Base-by-base conservation (phyloP, 768 basidiomycete genomes). In the Leccinum pellstonianum region DNA sequence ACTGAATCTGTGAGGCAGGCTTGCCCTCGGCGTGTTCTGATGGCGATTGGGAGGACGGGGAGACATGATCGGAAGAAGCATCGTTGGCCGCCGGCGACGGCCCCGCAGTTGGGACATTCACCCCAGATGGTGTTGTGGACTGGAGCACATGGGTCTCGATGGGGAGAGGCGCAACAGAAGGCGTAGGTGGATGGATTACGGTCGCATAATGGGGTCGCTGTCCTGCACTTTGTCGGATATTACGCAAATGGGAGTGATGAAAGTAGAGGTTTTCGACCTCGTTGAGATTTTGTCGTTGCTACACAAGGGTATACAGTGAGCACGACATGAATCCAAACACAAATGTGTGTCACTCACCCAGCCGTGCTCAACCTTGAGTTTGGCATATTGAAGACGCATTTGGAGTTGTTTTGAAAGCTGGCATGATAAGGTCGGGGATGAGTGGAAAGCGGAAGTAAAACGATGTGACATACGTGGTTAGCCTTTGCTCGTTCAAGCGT, bases 221-320 rank as follows among this genome's bases (percentile, higher is more conserved):
- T 31, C 14, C 51, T n/a, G 25, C 49, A 55, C 60, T 56, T 7
- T 68, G 62, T 35, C 67, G 71, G 8, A 61, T 58, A 12, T 38
- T 74, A 58, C 79, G 79, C 27, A 77, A 73, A 54, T 87, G 85
- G 0, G 87, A 86, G 67, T 87, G 86, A 52, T 85, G 86, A 66
- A 91, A 91, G 76, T 90, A 91, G 9, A 91, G 77, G 66, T 91
- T 91, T 71, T 91, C 90, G 5, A 91, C 90, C 74, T 91, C 90
- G 66, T 88, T 90, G 55, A 91, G 73, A 50, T 80, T 89, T 72
- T 91, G 89, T 59, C 84, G 82, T 85, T 89, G 87, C 88, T 90
- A 67, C 10, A 27, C 35, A 19, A 51, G 50, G 14, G 49, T 52
- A 37, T 37, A 15, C 10, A 27, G 50, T 60, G 52, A 67, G 46